Base-by-base conservation (phyloP, 2,329 filamentous ascomycete genomes). In the Kalaharituber pfeilii region DNA sequence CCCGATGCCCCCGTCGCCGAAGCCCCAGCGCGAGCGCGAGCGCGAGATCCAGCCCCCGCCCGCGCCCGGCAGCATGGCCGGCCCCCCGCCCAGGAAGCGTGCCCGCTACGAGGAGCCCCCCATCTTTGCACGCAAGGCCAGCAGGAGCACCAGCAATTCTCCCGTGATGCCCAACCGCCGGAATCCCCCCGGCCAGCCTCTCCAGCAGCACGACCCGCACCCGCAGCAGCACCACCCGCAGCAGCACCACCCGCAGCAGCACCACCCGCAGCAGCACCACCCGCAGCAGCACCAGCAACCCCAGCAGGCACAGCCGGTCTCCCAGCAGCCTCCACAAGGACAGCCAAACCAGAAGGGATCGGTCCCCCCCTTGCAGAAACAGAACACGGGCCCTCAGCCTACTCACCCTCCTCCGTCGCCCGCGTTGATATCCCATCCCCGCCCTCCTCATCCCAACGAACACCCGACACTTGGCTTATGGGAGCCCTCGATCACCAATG, bases 401-500 rank as follows among this genome's bases (percentile, higher is more conserved):
- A 24, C 59, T 24, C 50, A 52, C 64, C 61, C 53, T 62, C 55
- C 58, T 51, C 57, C 63, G 36, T 59, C 59, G 5, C 57, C 59
- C 22, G 44, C 60, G 42, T 39, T 42, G 22, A 44, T 45, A 22
- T 45, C 24, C 36, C 45, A 50, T 5, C 24, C 24, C 62, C 13
- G 59, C 45, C 22, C 53, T 57, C 26, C 42, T 47, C 6, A 55
- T 49, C 30, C 20, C 51, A 2, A 52, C 25, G 45, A 53, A 27
- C 57, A 63, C 1, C 58, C 58, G 7, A 44, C 56, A 54, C 66
- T 80, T 2, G 76, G 76, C 0, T 70, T 73, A 0, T 82, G 80
- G 79, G 80, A 84, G 62, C 69, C 73, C 24, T 78, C 80, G 29
- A 81, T 94, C 49, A 81, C 79, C 1, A 80, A 82, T 49, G 72